Evolutionary conservation across 2,329 filamentous ascomycete genomes (phyloP).

Genomic region (Beauveria brongniartii): DNA sequence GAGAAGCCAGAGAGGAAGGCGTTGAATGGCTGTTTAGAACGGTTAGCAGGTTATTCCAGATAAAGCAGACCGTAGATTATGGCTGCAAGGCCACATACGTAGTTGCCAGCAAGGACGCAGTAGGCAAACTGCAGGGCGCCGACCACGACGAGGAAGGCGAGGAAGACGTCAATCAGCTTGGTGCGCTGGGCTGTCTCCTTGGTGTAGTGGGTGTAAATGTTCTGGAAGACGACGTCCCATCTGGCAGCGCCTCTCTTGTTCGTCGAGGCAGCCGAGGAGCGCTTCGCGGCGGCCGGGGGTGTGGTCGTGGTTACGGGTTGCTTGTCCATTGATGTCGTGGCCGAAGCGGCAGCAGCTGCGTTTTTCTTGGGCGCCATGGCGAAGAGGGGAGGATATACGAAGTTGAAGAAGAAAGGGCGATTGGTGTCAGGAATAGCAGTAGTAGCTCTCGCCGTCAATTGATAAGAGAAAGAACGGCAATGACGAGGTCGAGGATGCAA

Average conservation of each 20-base stretch:
- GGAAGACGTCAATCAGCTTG: constrained; percentile 85
- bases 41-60: constrained; percentile 14
- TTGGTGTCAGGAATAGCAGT: too few relatives aligned
- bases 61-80: too few relatives aligned
- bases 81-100: constrained; percentile 53
- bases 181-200: constrained; percentile 79
- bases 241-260: constrained; percentile 24
- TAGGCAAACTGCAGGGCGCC: constrained; percentile 91
- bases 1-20: constrained; percentile 94
- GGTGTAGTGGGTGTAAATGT: constrained; percentile 71
- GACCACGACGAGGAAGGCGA: constrained; percentile 77
- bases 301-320: constrained; percentile 28
- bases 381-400: constrained; percentile 4
- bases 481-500: background rate
- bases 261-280: constrained; percentile 15
- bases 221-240: constrained; percentile 54
- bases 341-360: constrained; percentile 25
- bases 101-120: constrained; percentile 86
- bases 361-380: constrained; percentile 46
- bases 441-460: background rate
- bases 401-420: background rate
- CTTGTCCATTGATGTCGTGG: constrained; percentile 31
- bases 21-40: constrained; percentile 73
- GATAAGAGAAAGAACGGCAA: background rate
- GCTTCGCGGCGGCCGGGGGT: constrained; percentile 18